Evolutionary conservation across 345 rosid genomes (phyloP), one percentile per base, ranked within the genome.

Genomic region (Populus simonii): DNA sequence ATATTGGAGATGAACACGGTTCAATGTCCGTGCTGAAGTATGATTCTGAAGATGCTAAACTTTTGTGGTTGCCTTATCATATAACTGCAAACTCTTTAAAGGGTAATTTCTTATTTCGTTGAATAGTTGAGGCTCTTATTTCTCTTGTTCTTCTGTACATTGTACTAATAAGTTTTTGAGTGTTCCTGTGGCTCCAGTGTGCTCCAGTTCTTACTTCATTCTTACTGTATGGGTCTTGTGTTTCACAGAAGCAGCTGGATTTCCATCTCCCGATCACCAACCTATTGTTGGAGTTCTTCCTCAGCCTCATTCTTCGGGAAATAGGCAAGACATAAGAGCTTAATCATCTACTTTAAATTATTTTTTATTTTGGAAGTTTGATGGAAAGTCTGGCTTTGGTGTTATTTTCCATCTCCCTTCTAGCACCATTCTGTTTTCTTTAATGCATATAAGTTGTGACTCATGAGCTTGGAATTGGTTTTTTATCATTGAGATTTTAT

Each of bases 1-100:
- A 88, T 82, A 68, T 94, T 38, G 97, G 98, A 76, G 98, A 94
- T 79, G 96, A 94, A 84, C 78, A 86, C 17, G 98, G 97, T 65
- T 85, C 76, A 86, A 89, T 91, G 74, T 90, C 87, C 73, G 92
- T 89, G 57, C 33, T 91, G 66, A 88, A 92, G 85, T 92, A 78
- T 84, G 87, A 82, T 71, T 83, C 83, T 75, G 92, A 88, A 65
- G 88, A 83, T 74, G 80, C 83, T 79, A 85, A 84, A 77, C 84
- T 94, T 33, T 18, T 85, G 66, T 82, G n/a, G 47, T 80, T 86
- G 77, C 94, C 98, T 23, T 91, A 94, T 84, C 83, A 85, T 77
- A 89, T 94, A 83, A 90, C 92, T 39, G 87, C 87, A 71, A 80
- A 84, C 79, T 84, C 87, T 74, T 83, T 92, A 84, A 87, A 84